phyloP scores from a whole-genome alignment of 116 monocot genomes.

The Zostera marina region DNA sequence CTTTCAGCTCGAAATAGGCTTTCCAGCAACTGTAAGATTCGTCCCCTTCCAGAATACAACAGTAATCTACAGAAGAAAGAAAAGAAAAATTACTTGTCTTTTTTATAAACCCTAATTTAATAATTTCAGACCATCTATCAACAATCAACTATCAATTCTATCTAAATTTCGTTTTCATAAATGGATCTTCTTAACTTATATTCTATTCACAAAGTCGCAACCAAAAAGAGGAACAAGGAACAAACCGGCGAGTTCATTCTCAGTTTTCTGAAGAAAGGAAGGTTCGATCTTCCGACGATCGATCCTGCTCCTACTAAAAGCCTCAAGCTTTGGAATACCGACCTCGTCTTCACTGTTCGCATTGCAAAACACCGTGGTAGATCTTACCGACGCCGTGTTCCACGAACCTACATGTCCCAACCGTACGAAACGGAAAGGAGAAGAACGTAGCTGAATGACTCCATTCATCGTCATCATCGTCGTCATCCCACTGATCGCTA shows the following conservation, averaged over 20 bases:
- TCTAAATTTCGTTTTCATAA: neutral
- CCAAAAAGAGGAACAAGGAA: neutral
- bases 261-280: constrained; percentile 30
- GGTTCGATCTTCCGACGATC: constrained; percentile 27
- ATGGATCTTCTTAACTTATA: neutral
- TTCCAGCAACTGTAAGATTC: constrained; percentile 82
- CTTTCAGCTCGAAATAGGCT: constrained; percentile 76
- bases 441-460: constrained; percentile 2
- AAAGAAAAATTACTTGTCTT: neutral
- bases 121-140: neutral
- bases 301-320: constrained; percentile 42
- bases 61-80: constrained; percentile 41
- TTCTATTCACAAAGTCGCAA: neutral
- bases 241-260: constrained; percentile 34
- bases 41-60: constrained; percentile 75
- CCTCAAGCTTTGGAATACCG: constrained; percentile 36
- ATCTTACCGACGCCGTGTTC: neutral
- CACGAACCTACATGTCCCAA: neutral
- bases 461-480: constrained; percentile 1
- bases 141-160: neutral
- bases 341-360: constrained; percentile 7
- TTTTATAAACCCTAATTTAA: neutral
- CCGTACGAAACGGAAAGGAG: neutral
- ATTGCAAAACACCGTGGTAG: constrained; percentile 1
- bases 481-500: neutral